Evolutionary conservation across 331 rosid species (phyloP).

Genomic region (Pyracantha coccinea): DNA sequence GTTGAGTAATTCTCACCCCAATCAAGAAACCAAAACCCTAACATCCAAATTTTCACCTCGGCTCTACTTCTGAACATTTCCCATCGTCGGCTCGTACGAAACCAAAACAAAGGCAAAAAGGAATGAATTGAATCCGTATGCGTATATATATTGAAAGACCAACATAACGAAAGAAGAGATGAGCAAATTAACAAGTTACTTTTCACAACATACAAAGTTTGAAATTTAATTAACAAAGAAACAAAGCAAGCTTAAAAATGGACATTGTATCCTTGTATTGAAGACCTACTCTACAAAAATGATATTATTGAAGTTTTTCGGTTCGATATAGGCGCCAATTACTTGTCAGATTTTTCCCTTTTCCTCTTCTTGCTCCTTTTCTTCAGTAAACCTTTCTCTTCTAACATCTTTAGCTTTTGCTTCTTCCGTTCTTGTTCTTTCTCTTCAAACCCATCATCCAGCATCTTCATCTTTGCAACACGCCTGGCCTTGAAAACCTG

Average conservation of each 20-base stretch:
- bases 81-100: no score
- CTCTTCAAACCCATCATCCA: constrained; percentile 75
- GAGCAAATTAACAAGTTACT: no score
- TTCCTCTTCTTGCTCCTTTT: constrained; percentile 43
- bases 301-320: not conserved
- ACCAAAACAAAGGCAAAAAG: no score
- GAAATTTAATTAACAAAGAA: not conserved
- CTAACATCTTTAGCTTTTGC: constrained; percentile 49
- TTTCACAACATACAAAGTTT: not conserved
- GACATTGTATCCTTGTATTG: not conserved
- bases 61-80: no score
- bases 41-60: no score
- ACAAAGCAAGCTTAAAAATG: not conserved
- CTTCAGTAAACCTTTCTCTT: constrained; percentile 64
- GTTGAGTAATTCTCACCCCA: no score
- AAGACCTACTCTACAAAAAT: not conserved
- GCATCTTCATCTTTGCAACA: constrained; percentile 73
- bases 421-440: constrained; percentile 60
- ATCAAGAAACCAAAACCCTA: no score
- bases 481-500: constrained; percentile 77
- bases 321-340: not conserved
- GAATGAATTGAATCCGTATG: no score
- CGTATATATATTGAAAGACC: no score
- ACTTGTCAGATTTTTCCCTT: constrained; percentile 7
- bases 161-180: no score